phyloP scores from a whole-genome alignment of 164 flowering plant genomes.

The Paratinospora sagittata region DNA sequence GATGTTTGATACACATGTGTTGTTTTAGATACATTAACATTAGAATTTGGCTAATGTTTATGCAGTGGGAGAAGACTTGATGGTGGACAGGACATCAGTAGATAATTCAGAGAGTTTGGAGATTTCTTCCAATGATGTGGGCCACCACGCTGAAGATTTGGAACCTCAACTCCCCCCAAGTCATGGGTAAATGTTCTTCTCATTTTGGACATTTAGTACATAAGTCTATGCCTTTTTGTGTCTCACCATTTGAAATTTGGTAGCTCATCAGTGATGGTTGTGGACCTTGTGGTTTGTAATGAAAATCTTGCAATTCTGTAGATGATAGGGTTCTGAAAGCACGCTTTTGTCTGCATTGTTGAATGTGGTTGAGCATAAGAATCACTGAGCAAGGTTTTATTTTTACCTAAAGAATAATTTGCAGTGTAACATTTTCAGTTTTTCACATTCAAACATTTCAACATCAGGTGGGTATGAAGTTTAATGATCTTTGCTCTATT shows the following conservation, averaged over 20 bases:
- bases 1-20: too few species aligned
- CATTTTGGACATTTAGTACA: not conserved
- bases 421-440: too few species aligned
- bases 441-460: too few species aligned
- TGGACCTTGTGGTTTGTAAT: not conserved
- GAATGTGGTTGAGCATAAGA: not conserved
- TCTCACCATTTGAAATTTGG: not conserved
- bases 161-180: constrained; percentile 3
- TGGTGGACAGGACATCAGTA: constrained; percentile 14
- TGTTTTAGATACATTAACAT: too few species aligned
- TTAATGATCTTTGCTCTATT: too few species aligned
- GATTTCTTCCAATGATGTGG: constrained; percentile 14
- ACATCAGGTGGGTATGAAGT: too few species aligned
- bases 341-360: not conserved
- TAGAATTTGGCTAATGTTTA: not conserved
- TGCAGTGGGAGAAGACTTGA: constrained; percentile 16
- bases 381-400: not conserved
- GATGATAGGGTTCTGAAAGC: not conserved
- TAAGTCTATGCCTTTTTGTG: not conserved
- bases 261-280: too few species aligned
- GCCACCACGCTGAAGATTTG: constrained; percentile 10
- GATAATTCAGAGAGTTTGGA: constrained; percentile 14
- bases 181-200: constrained; percentile 16
- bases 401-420: too few species aligned
- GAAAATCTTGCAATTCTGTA: not conserved